These are phyloP conservation scores for Ustanciosporium gigantosporum DNA, from an alignment of 1,284 basidiomycete genomes.

Conservation along the genomic window DNA sequence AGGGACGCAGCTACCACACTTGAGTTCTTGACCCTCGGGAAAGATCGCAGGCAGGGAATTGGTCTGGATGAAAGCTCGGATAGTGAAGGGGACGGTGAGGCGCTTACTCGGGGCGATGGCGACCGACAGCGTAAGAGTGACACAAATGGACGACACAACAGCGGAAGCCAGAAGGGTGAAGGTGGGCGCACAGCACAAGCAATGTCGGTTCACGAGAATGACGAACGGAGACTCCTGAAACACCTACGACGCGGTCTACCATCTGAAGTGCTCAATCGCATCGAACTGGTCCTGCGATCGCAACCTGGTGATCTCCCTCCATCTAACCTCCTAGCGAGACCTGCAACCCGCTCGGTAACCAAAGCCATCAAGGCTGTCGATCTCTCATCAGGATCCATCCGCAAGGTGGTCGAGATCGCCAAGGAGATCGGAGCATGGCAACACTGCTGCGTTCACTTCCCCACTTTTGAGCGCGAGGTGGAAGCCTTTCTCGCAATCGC, in stretches of 20 bases:
- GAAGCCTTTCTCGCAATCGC: conserved; percentile 26
- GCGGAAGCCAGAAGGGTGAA: not conserved
- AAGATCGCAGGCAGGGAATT: conserved; percentile 27
- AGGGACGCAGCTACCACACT: conserved; percentile 34
- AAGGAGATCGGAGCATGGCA: conserved; percentile 44
- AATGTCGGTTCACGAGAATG: not conserved
- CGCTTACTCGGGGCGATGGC: not conserved
- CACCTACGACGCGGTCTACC: conserved; percentile 26
- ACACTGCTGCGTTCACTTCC: conserved; percentile 41
- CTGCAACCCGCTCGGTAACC: conserved; percentile 11
- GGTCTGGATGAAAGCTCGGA: conserved; percentile 25
- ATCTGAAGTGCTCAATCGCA: conserved; percentile 10
- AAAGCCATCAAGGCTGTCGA: conserved; percentile 13
- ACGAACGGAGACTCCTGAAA: conserved; percentile 14
- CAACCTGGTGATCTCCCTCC: conserved; percentile 25
- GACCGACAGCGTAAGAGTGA: not conserved
- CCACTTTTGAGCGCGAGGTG: conserved; percentile 35
- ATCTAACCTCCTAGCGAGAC: conserved; percentile 20
- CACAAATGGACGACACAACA: not conserved
- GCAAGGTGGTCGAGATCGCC: conserved; percentile 18
- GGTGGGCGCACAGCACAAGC: not conserved
- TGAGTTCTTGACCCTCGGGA: conserved; percentile 32
- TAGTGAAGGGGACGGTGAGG: conserved; percentile 11
- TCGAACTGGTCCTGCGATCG: conserved; percentile 13
- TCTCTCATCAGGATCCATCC: conserved; percentile 10